phyloP scores from a whole-genome alignment of 345 rosid genomes.

The Melastoma malabathricum region DNA sequence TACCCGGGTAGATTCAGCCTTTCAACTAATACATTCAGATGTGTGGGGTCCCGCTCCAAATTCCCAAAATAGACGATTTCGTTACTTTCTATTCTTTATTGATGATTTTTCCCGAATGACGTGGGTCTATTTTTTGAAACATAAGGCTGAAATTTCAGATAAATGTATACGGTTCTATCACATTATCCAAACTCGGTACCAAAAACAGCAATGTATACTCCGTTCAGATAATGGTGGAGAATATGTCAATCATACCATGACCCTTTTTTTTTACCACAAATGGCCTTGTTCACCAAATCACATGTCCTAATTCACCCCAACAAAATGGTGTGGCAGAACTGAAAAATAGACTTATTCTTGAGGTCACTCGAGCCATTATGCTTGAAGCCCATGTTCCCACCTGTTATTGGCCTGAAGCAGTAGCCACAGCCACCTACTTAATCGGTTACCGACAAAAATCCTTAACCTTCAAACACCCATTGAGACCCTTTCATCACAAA shows the following conservation, averaged over 20 bases:
- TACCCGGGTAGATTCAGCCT: background rate
- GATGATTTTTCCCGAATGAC: constrained; percentile 2
- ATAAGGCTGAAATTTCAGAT: background rate
- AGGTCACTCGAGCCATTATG: background rate
- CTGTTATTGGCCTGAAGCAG: background rate
- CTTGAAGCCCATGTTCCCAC: background rate
- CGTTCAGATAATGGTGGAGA: background rate
- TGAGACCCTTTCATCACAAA: background rate
- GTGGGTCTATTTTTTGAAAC: constrained; percentile 2
- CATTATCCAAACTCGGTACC: background rate
- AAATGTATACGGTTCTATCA: background rate
- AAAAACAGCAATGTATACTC: background rate
- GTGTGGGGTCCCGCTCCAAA: constrained; percentile 1
- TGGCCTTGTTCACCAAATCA: background rate
- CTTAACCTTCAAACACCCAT: background rate
- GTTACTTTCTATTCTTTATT: background rate
- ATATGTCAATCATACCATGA: background rate
- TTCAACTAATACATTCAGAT: background rate
- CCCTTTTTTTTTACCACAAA: background rate
- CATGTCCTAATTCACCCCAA: background rate
- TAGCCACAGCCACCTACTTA: background rate
- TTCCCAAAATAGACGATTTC: background rate
- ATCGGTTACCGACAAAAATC: background rate
- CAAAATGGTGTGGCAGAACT: background rate
- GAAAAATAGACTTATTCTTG: background rate